Conservation (phyloP, 345 rosid genomes). For the Angophora floribunda region DNA sequence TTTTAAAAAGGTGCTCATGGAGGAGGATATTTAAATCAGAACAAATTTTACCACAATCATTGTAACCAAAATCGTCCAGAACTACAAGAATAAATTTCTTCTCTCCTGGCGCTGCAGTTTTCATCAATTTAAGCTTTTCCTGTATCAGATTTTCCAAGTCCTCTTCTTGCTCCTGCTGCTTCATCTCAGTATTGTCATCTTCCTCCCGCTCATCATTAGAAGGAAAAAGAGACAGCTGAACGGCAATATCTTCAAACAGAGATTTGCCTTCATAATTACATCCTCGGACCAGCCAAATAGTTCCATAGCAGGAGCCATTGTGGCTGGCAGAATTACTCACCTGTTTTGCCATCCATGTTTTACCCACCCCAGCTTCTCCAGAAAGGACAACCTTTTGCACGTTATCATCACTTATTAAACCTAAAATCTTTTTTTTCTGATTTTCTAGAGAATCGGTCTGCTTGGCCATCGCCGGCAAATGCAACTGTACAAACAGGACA, state of each 20-base stretch:
- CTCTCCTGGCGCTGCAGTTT: neutral
- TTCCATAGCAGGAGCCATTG: neutral
- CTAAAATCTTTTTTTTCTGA: neutral
- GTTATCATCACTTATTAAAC: neutral
- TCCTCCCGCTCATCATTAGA: neutral
- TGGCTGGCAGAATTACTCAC: neutral
- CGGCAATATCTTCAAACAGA: neutral
- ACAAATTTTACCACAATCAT: fast-evolving
- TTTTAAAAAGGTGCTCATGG: neutral
- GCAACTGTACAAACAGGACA: neutral
- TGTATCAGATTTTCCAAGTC: neutral
- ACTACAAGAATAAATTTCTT: neutral
- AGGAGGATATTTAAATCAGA: neutral
- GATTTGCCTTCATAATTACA: neutral
- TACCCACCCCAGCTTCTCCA: constrained; percentile 5
- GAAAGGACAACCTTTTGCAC: neutral
- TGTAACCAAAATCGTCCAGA: neutral
- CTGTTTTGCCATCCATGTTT: constrained; percentile 5
- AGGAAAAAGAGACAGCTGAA: neutral
- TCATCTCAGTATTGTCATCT: neutral
- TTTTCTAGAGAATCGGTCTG: neutral
- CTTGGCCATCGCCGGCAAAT: neutral
- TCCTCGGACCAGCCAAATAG: neutral
- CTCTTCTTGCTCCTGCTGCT: neutral
- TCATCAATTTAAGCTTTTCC: neutral